A percentile compares a stretch with the other conserved stretches of the same genome.
phyloP scores from a whole-genome alignment of 2,329 filamentous ascomycete genomes.

The Monilinia fructigena region DNA sequence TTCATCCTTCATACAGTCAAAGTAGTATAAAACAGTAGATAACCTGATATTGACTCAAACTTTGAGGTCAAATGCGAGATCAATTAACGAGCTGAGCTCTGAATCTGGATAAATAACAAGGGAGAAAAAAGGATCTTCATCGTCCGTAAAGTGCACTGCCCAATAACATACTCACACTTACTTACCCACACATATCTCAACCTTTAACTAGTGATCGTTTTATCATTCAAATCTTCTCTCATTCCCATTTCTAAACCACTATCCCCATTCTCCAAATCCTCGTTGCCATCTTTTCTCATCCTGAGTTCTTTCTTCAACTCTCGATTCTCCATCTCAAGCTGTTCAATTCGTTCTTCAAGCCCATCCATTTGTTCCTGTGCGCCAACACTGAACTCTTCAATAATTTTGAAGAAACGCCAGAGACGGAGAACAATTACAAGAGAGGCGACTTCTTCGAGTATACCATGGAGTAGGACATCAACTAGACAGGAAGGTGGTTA shows the following conservation, averaged over 20 bases:
- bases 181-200: background rate
- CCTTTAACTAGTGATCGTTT: background rate
- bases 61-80: background rate
- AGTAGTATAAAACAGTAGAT: background rate
- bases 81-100: background rate
- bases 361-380: constrained; percentile 62
- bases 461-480: constrained; percentile 59
- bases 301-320: constrained; percentile 49
- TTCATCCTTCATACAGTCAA: no score
- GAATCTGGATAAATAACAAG: background rate
- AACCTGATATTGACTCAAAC: background rate
- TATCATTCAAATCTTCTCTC: background rate
- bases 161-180: background rate
- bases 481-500: constrained; percentile 53
- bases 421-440: constrained; percentile 66
- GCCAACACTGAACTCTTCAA: constrained; percentile 64
- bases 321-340: constrained; percentile 50
- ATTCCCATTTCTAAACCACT: background rate
- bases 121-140: background rate
- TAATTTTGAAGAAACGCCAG: constrained; percentile 69
- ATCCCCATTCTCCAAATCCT: constrained; percentile 22
- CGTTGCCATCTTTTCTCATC: constrained; percentile 29
- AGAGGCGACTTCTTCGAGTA: constrained; percentile 62
- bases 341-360: constrained; percentile 52
- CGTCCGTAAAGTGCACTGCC: background rate